Evolutionary conservation across 805 yeast species (phyloP).

Genomic region (Metschnikowia continentalis): DNA sequence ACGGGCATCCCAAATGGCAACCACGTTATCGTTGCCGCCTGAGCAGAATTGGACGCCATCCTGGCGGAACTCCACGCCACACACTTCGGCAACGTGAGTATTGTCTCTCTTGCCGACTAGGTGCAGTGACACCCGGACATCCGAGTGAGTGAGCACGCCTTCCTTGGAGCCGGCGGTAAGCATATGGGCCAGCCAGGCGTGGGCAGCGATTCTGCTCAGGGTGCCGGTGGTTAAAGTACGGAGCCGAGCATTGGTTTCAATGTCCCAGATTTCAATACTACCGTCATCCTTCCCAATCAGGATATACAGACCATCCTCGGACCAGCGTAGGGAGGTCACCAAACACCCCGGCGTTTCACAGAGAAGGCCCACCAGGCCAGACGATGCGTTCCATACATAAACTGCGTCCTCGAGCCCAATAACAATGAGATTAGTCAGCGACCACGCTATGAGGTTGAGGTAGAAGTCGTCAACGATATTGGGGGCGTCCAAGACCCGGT

Average conservation of each 20-base stretch:
- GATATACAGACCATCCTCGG: constrained; percentile 82
- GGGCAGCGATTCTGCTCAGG: constrained; percentile 70
- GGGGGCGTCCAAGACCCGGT: constrained; percentile 92
- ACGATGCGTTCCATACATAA: constrained; percentile 87
- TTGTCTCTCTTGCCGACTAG: constrained; percentile 49
- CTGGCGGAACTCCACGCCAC: constrained; percentile 81
- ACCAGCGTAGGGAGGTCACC: constrained; percentile 81
- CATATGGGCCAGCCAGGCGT: constrained; percentile 79
- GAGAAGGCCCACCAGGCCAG: constrained; percentile 71
- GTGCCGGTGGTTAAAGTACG: constrained; percentile 71
- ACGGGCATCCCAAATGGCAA: constrained; percentile 83
- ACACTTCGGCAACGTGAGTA: constrained; percentile 79
- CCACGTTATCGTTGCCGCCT: constrained; percentile 93
- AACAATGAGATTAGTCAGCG: constrained; percentile 73
- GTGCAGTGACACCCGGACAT: constrained; percentile 82
- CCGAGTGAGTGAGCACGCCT: constrained; percentile 83
- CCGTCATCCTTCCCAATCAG: constrained; percentile 86
- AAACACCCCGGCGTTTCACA: constrained; percentile 48
- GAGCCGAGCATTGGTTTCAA: constrained; percentile 65
- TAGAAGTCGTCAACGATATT: constrained; percentile 92
- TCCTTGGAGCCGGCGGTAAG: constrained; percentile 84
- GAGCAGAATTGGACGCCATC: constrained; percentile 86
- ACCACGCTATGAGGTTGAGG: constrained; percentile 84
- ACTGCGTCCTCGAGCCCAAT: constrained; percentile 82
- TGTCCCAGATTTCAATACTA: constrained; percentile 87